phyloP scores from a whole-genome alignment of 2,329 filamentous ascomycete species.

The Fusarium succisae region DNA sequence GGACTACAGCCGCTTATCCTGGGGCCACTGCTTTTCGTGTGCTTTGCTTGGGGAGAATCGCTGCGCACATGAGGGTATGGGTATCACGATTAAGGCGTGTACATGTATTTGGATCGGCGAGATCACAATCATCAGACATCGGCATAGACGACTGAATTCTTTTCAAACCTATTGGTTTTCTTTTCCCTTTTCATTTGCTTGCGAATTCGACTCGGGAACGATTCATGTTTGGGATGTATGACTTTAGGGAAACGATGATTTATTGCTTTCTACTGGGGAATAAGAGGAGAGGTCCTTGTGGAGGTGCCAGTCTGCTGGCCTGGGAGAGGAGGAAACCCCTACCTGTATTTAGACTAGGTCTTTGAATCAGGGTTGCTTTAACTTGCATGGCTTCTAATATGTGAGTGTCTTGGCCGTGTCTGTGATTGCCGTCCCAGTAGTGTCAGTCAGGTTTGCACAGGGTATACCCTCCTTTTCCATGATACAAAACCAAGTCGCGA shows the following conservation, averaged over 20 bases:
- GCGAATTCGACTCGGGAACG: conserved; percentile 17
- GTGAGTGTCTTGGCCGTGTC: background rate
- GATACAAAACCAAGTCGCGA: background rate
- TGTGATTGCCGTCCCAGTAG: background rate
- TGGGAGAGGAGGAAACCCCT: conserved; percentile 25
- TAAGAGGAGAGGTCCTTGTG: conserved; percentile 24
- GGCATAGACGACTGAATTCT: conserved; percentile 43
- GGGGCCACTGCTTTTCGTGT: conserved; percentile 20
- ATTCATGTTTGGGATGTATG: conserved; percentile 41
- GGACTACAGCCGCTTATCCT: conserved; percentile 36
- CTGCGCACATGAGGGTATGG: conserved; percentile 19
- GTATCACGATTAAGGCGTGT: conserved; percentile 41
- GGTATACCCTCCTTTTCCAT: background rate
- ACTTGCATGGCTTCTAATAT: background rate
- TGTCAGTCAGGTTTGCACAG: background rate
- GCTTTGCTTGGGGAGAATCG: conserved; percentile 23
- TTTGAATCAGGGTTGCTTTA: conserved; percentile 35
- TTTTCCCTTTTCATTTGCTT: conserved; percentile 34
- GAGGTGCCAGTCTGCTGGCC: conserved; percentile 31
- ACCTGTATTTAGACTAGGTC: conserved; percentile 40
- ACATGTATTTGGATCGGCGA: conserved; percentile 48
- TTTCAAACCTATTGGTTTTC: conserved; percentile 28
- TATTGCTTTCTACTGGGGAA: conserved; percentile 27
- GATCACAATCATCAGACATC: conserved; percentile 37
- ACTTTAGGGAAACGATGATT: conserved; percentile 37